Evolutionary conservation across 495 filamentous ascomycete species (phyloP).

Genomic region (Lasiosphaeria ovina): DNA sequence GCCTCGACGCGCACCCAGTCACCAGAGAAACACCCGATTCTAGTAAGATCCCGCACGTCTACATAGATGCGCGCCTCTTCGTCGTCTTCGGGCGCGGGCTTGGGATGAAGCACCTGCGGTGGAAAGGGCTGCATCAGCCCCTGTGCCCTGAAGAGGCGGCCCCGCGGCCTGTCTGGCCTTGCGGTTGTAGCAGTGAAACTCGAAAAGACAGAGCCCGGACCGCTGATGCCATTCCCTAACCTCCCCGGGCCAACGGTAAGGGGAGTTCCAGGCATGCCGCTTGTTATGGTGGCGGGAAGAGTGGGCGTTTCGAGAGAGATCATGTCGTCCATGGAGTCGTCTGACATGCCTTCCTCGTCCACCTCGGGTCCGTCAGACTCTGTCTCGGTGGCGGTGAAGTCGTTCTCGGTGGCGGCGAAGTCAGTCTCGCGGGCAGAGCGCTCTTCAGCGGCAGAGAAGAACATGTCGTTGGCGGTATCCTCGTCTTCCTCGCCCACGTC

Average conservation of each 20-base stretch:
- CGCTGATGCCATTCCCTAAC: slow-evolving; percentile 64
- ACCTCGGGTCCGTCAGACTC: slow-evolving; percentile 48
- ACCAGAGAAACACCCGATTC: slow-evolving; percentile 91
- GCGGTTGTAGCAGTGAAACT: slow-evolving; percentile 78
- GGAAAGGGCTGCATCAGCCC: slow-evolving; percentile 70
- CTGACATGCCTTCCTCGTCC: slow-evolving; percentile 59
- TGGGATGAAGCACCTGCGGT: slow-evolving; percentile 77
- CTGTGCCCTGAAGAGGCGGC: slow-evolving; percentile 71
- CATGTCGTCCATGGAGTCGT: slow-evolving; percentile 76
- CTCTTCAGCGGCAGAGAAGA: slow-evolving; percentile 84
- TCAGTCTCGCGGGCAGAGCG: slow-evolving; percentile 45
- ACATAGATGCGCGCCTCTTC: slow-evolving; percentile 87
- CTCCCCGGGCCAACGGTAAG: slow-evolving; percentile 58
- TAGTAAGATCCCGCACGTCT: slow-evolving; percentile 76
- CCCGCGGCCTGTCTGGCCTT: slow-evolving; percentile 57
- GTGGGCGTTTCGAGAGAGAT: slow-evolving; percentile 80
- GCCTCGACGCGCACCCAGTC: slow-evolving; percentile 92
- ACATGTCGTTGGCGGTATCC: slow-evolving; percentile 82
- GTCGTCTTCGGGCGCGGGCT: slow-evolving; percentile 72
- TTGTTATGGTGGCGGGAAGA: slow-evolving; percentile 62
- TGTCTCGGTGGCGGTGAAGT: slow-evolving; percentile 47
- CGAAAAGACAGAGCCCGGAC: slow-evolving; percentile 81
- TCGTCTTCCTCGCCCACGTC: slow-evolving; percentile 61
- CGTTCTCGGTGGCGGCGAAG: slow-evolving; percentile 39
- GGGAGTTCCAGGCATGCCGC: slow-evolving; percentile 73